A percentile compares a stretch with the other conserved stretches of the same genome.
These are phyloP conservation scores for Trypethelium eluteriae DNA, from an alignment of 495 filamentous ascomycete species.

Conservation along the genomic window DNA sequence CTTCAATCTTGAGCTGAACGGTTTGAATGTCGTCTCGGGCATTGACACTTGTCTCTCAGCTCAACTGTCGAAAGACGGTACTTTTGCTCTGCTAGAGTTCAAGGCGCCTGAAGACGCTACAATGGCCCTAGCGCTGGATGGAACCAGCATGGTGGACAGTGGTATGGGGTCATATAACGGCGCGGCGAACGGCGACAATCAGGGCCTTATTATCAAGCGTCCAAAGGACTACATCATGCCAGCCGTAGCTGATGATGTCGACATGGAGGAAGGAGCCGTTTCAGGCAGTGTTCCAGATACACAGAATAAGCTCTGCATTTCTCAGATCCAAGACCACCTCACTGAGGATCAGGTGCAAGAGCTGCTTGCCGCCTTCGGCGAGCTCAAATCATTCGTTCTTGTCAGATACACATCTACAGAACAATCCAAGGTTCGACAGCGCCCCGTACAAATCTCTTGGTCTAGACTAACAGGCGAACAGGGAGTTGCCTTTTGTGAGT, in stretches of 20 bases:
- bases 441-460: constrained; percentile 21
- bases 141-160: constrained; percentile 73
- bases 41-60: constrained; percentile 81
- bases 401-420: constrained; percentile 83
- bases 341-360: constrained; percentile 86
- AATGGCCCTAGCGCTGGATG: constrained; percentile 81
- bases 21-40: constrained; percentile 77
- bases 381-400: constrained; percentile 84
- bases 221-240: constrained; percentile 98
- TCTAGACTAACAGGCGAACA: constrained; percentile 30
- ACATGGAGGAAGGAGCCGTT: constrained; percentile 68
- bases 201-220: constrained; percentile 71
- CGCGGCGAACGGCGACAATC: constrained; percentile 44
- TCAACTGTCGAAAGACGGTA: constrained; percentile 66
- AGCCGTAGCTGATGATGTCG: constrained; percentile 62
- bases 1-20: constrained; percentile 94
- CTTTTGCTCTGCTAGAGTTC: constrained; percentile 86
- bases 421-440: constrained; percentile 69
- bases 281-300: constrained; percentile 80
- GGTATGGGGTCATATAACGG: constrained; percentile 45
- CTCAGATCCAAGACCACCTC: constrained; percentile 79
- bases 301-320: constrained; percentile 87
- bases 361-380: constrained; percentile 80
- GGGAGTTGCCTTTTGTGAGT: constrained; percentile 98
- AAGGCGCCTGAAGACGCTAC: constrained; percentile 81